Percentiles rank a stretch among this genome's conserved stretches.
phyloP scores from a whole-genome alignment of 345 rosid species.

The Reutealis trisperma region DNA sequence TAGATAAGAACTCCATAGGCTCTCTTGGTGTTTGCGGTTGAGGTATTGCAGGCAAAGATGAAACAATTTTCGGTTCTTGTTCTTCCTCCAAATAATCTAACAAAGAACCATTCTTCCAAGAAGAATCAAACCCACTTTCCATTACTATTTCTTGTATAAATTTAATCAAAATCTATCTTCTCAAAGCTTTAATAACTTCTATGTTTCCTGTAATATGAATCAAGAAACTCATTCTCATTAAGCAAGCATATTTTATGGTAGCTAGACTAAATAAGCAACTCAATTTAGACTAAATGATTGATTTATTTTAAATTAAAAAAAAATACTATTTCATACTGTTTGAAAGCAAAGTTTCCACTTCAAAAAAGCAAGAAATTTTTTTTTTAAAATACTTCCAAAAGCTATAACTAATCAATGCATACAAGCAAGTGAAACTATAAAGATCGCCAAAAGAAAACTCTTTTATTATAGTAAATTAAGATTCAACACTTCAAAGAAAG shows the following conservation, averaged over 20 bases:
- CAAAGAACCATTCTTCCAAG: slow-evolving; percentile 45
- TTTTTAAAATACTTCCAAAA: background rate
- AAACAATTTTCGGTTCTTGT: slow-evolving; percentile 37
- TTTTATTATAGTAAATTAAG: background rate
- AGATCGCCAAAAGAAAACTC: background rate
- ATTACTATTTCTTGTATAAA: slow-evolving; percentile 24
- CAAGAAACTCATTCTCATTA: background rate
- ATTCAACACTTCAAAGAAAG: background rate
- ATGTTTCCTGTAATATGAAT: slow-evolving; percentile 10
- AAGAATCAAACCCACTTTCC: slow-evolving; percentile 55
- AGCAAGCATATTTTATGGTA: background rate
- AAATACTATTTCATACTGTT: background rate
- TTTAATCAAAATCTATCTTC: background rate
- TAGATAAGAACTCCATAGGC: slow-evolving; percentile 89
- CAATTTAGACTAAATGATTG: background rate
- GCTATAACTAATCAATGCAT: background rate
- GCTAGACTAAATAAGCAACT: background rate
- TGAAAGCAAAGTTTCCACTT: background rate
- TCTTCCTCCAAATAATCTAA: slow-evolving; percentile 60
- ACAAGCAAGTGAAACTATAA: background rate
- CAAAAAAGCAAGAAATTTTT: background rate
- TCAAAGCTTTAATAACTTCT: background rate
- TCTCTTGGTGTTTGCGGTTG: slow-evolving; percentile 86
- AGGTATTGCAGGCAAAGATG: slow-evolving; percentile 53
- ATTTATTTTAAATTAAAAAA: background rate